Evolutionary conservation across 2,329 filamentous ascomycete species (phyloP).

Genomic region (Fusarium illudens): DNA sequence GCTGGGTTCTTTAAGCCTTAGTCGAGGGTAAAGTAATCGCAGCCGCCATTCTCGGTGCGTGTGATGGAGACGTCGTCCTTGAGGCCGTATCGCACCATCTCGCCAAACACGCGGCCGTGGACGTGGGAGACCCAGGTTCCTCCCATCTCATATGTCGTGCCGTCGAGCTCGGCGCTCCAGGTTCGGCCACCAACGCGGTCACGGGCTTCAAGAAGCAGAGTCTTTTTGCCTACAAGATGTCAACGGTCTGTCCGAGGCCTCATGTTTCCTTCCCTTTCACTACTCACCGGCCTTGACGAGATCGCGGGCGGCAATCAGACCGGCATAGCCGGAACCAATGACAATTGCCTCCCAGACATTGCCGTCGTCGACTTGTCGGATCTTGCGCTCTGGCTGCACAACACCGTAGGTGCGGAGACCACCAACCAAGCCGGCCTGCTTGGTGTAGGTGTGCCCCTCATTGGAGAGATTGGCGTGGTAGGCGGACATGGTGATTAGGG

Average conservation of each 20-base stretch:
- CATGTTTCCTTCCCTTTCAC: too few species aligned
- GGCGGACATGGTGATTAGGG: not conserved
- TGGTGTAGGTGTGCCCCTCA: slow-evolving; percentile 12
- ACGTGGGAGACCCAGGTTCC: slow-evolving; percentile 13
- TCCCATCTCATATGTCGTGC: slow-evolving; percentile 12
- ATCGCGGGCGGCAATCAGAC: slow-evolving; percentile 6
- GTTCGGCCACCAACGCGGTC: slow-evolving; percentile 14
- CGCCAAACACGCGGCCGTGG: slow-evolving; percentile 3
- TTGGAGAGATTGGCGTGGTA: slow-evolving; percentile 10
- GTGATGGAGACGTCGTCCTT: slow-evolving; percentile 8
- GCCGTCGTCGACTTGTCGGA: not conserved
- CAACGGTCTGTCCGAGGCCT: not conserved
- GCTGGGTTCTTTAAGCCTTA: too few species aligned
- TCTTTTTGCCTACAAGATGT: not conserved
- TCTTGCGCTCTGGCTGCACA: slow-evolving; percentile 5
- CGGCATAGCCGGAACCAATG: slow-evolving; percentile 1
- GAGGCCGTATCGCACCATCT: slow-evolving; percentile 12
- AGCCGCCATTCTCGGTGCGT: slow-evolving; percentile 1
- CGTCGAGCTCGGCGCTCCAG: slow-evolving; percentile 6
- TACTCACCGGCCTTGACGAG: slow-evolving; percentile 10
- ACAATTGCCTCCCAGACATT: slow-evolving; percentile 1
- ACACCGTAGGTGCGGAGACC: slow-evolving; percentile 9
- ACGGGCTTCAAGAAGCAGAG: slow-evolving; percentile 11
- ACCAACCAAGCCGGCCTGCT: not conserved
- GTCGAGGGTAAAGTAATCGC: slow-evolving; percentile 5